Base-by-base conservation (phyloP, 192 early-diverging fungal species). In the Haplosporangium gracile region DNA sequence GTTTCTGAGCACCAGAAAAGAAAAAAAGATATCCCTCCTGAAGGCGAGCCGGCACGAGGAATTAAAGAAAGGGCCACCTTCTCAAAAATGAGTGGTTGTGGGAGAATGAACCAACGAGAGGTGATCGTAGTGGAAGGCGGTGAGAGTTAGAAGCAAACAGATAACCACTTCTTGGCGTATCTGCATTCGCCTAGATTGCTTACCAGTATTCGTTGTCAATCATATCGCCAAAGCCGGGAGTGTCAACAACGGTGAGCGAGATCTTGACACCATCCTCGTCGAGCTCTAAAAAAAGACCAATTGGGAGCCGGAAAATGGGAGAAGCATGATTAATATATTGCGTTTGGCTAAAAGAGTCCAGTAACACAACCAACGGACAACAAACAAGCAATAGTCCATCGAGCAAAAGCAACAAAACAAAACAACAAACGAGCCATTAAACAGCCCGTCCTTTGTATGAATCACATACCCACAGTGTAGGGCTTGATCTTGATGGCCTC, bases 241-340 rank as follows among this genome's bases (percentile, higher is more conserved):
- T 99, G 89, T 99, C 99, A 49, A 99, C 95, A 80, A 99, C 95
- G 29, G 98, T 99, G 70, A 99, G 94, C 57, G 97, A 94, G 60
- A 99, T 96, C 89, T 96, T 97, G 88, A 97, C 95, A 71, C 98
- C 98, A 91, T 99, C 97, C 91, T 99, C 98, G 82, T 99, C 97
- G 90, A 99, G 94, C 77, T 99, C 97, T 88, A 78, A 10, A 40
- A 53, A 34, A 9, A 70, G 22, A 43, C 22, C 40, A 29, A 51
- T 36, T 72, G 39, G 71, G 26, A 43, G 71, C 39, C 26, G 26
- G 42, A 72, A 63, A 24, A n/a, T 42, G 42, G 40, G 75, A 60
- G 55, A 60, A 60, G 60, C 60, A 65, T 65, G 60, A 65, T 74
- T 75, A 75, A 53, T 49, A 32, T 38, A 36, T 45, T 29, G 26